phyloP scores from a whole-genome alignment of 2,329 filamentous ascomycete genomes.

The Dendrostoma leiphaemia region DNA sequence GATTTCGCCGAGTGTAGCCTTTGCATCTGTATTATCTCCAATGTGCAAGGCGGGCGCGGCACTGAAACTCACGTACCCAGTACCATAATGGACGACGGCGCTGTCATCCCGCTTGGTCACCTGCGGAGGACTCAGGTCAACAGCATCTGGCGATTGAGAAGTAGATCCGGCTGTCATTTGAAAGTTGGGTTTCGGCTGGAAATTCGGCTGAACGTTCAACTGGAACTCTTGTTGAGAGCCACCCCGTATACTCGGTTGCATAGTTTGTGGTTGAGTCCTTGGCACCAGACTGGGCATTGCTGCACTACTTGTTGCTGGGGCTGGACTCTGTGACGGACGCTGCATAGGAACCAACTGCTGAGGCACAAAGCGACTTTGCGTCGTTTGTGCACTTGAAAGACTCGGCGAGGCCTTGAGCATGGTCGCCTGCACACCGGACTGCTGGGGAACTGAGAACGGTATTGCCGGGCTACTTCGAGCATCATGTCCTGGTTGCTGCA shows the following conservation, averaged over 20 bases:
- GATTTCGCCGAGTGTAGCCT: slow-evolving; percentile 9
- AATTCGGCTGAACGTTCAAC: background rate
- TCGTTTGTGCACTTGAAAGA: slow-evolving; percentile 1
- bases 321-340: background rate
- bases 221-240: background rate
- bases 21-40: background rate
- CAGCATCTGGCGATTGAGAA: background rate
- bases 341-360: slow-evolving; percentile 7
- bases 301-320: background rate
- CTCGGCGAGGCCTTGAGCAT: background rate
- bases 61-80: slow-evolving; percentile 10
- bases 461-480: slow-evolving; percentile 7
- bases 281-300: background rate
- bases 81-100: background rate
- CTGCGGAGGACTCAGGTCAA: slow-evolving; percentile 9
- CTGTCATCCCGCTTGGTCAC: slow-evolving; percentile 14
- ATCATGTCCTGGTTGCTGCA: slow-evolving; percentile 13
- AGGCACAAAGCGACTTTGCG: slow-evolving; percentile 11
- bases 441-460: slow-evolving; percentile 10
- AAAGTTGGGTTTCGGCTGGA: background rate
- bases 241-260: background rate
- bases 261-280: background rate
- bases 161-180: background rate
- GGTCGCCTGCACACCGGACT: background rate
- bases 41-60: background rate